phyloP scores from a whole-genome alignment of 2,329 filamentous ascomycete species.

The Fusarium bactridioides region DNA sequence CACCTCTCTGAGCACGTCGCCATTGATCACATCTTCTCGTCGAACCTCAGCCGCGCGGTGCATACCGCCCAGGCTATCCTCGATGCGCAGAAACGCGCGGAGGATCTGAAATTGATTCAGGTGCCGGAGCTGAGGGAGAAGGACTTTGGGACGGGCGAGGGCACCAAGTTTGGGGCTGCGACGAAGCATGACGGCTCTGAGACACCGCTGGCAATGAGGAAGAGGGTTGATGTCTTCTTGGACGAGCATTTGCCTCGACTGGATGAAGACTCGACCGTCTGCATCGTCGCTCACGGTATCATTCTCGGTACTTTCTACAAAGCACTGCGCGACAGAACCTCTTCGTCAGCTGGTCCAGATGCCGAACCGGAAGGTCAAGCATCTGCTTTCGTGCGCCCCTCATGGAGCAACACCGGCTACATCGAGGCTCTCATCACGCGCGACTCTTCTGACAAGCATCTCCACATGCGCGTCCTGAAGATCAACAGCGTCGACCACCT shows the following conservation, averaged over 20 bases:
- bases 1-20: slow-evolving; percentile 58
- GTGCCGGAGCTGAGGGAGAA: slow-evolving; percentile 69
- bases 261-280: slow-evolving; percentile 2
- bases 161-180: slow-evolving; percentile 60
- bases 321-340: slow-evolving; percentile 65
- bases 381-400: slow-evolving; percentile 34
- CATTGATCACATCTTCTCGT: slow-evolving; percentile 76
- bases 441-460: slow-evolving; percentile 6
- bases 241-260: slow-evolving; percentile 67
- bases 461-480: slow-evolving; percentile 57
- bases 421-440: slow-evolving; percentile 45
- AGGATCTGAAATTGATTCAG: slow-evolving; percentile 32
- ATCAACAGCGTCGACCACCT: slow-evolving; percentile 80
- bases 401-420: slow-evolving; percentile 65
- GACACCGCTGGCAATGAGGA: slow-evolving; percentile 70
- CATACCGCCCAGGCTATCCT: slow-evolving; percentile 74
- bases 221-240: slow-evolving; percentile 72
- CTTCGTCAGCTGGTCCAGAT: slow-evolving; percentile 26
- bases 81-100: slow-evolving; percentile 57
- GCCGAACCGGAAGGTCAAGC: slow-evolving; percentile 16
- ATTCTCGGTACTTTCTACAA: slow-evolving; percentile 76
- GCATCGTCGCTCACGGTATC: slow-evolving; percentile 82
- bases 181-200: slow-evolving; percentile 64
- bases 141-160: slow-evolving; percentile 77
- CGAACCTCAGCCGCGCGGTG: slow-evolving; percentile 76